Evolutionary conservation across 192 early-diverging fungal genomes (phyloP), one percentile per base, ranked within the genome.

Genomic region (Backusella sp.): DNA sequence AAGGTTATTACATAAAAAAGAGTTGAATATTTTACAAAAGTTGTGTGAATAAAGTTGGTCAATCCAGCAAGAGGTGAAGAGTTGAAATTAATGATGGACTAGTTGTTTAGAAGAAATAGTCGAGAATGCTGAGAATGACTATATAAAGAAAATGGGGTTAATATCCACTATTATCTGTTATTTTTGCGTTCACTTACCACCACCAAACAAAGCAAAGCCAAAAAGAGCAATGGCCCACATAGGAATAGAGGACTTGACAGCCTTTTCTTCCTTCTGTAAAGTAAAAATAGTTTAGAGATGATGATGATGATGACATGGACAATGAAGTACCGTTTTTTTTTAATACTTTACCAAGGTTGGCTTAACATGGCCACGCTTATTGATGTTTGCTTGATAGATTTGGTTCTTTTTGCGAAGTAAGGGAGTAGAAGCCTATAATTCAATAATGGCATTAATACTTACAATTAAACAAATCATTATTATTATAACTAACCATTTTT

Each of bases 301-400:
- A n/a, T 68, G 42, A n/a, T 68, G 42, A 41, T 68, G 65, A 30
- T 49, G 26, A 65, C 12, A 36, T 2, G 30, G n/a, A n/a, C 53
- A 70, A 19, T 3, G 32, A 35, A 9, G 37, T 1, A 19, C 19
- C n/a, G n/a, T 2, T 1, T 19, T 52, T 30, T 52, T 14, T 34
- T 23, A 32, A 42, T 36, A 35, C 62, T 39, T 74, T 78, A 82
- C 80, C 69, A 82, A 72, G 21, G 73, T 72, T 8, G 66, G 65
- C 68, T 82, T 82, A 6, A 82, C 80, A 39, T 77, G 72, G 14
- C 80, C 80, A 75, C 80, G 76, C 56, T 82, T 77, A 74, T 72
- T 56, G 53, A 82, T 73, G 11, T 82, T 82, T 46, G 77, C 70
- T 49, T 82, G 80, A 62, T 82, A 82, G 26, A 73, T 59, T 36